Evolutionary conservation across 148 eudicot species (phyloP), one percentile per base, ranked within the genome.

Genomic region (Suaeda aralocaspica): DNA sequence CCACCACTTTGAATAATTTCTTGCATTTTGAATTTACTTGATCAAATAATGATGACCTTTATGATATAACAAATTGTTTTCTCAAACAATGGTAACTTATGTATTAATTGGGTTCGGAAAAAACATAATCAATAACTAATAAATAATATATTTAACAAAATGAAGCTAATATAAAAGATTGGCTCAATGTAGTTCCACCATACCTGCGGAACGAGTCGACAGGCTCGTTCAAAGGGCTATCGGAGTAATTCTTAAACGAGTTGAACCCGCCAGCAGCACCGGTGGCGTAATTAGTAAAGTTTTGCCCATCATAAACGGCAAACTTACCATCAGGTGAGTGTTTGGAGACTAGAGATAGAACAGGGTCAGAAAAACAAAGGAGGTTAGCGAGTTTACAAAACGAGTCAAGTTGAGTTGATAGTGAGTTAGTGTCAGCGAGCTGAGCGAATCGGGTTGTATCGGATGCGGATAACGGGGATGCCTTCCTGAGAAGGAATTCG

Each of bases 221-320:
- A 0, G 88, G 78, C 5, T 59, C 74, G 16, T 69, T 86, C 28
- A n/a, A n/a, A n/a, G 69, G 80, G 5, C 60, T 74, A 14, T 22
- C 52, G 9, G 91, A 83, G 75, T 92, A 92, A 39, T 73, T 80
- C 69, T 74, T 80, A 69, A 92, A 92, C 18, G 81, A 60, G 73
- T 89, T 87, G 1, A 25, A 9, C 0, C 86, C 89, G 1, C 92
- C 93, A 41, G 74, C 66, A 0, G 72, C 67, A 0, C 64, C 77
- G 9, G 85, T 73, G 13, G 96, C 98, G 67, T 92, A 92, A 75
- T 86, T 92, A 44, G 91, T 83, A 72, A 92, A 92, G 79, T 89
- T 92, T 28, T 73, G 59, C 72, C 81, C 72, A 1, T 66, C 33
- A 77, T 92, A 92, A 0, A 28, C 4, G 11, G 78, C 36, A 59